Base-by-base conservation (phyloP, 176 grass and related monocot species). In the Oropetium thomaeum region DNA sequence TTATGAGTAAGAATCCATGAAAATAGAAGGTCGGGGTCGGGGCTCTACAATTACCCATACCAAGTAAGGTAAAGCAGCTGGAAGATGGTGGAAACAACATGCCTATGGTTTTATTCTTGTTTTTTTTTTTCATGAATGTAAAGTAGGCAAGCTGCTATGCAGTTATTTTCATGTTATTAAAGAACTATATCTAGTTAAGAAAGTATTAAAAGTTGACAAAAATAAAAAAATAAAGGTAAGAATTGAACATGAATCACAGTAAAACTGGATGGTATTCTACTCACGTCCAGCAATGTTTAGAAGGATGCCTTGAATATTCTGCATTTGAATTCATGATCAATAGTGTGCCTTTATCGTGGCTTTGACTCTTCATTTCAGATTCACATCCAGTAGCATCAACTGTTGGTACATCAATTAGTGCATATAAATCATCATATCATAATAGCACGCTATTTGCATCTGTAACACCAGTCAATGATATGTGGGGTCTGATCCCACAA, bases 201-300 rank as follows among this genome's bases (percentile, higher is more conserved):
- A 35, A 60, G 16, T 43, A 43, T 11, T 23, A 55, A 55, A 45
- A 12, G 12, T 30, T 16, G 31, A 27, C n/a, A 57, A 31, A 58
- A 0, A 9, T 61, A 1, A 0, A 45, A 15, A 15, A 15, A 22
- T 33, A 3, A 33, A 33, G 17, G 28, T 47, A 75, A 75, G 2
- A 43, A 32, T 61, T 75, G 17, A 28, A 22, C 1, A 45, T 20
- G 8, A 48, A 69, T 22, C 49, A 52, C 8, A n/a, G 68, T n/a
- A 10, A 70, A 68, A 52, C 15, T 69, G 30, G 2, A 3, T 19
- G 16, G 12, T 15, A 22, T 37, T 47, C 7, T 16, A 76, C 58
- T 76, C 73, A 76, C 73, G 0, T 63, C 73, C 73, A 76, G 45
- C 58, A 63, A 63, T 15, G 33, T 48, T 0, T 3, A 47, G 58